Base-by-base conservation (phyloP, 176 grass and related monocot species). In the Secale cereale region DNA sequence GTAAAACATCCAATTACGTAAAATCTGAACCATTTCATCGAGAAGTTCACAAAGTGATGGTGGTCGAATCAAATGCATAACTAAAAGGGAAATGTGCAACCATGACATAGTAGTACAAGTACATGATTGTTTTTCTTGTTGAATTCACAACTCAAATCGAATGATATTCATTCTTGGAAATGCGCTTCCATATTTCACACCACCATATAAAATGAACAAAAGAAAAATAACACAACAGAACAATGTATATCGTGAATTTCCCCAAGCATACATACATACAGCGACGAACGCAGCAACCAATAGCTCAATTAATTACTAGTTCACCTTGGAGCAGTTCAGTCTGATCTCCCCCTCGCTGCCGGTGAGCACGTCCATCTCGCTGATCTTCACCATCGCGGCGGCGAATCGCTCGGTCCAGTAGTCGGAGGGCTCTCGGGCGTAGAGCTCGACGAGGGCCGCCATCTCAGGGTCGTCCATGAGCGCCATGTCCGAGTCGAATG, bases 341-440 rank as follows among this genome's bases (percentile, higher is more conserved):
- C 89, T 74, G 76, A 91, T 80, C 85, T 91, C 85, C 15, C 89
- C 89, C 3, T 87, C 7, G n/a, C 14, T 31, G 40, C 89, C 89
- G 15, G 89, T 84, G 81, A 87, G 80, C 80, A 91, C 89, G 6
- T 87, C 67, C 56, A 91, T 73, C 40, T 63, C 4, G 36, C 83
- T 80, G 19, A 90, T 29, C 88, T 89, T 90, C 19, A 65, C 88
- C 72, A 90, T 41, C 2, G 81, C 85, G 4, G 57, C 43, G 1
- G 59, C 69, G 33, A 91, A 91, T 20, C 71, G 85, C 22, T 15
- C 30, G 10, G 19, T 46, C 89, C 89, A 76, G 73, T 76, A 91
- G n/a, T 36, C 25, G 1, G 1, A 4, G 8, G 33, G 8, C 32
- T 76, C 8, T n/a, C 6, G 20, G 22, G 81, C 77, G 61, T 91